These are phyloP conservation scores for Solanum peruvianum DNA, from an alignment of 257 asterid species.

Conservation along the genomic window DNA sequence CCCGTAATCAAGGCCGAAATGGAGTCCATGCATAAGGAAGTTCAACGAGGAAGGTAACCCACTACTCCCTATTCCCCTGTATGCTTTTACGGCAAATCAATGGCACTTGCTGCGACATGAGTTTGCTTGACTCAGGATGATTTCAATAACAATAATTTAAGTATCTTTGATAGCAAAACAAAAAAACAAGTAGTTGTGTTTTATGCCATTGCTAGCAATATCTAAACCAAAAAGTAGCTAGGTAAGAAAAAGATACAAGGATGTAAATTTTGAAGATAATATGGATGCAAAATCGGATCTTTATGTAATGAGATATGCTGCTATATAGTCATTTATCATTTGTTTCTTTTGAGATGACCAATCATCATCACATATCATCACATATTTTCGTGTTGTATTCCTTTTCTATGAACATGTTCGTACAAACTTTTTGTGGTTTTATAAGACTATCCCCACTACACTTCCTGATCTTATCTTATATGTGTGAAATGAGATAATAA, in stretches of 20 bases:
- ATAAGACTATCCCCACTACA: neutral
- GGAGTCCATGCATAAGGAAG: conserved; percentile 37
- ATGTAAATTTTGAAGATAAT: neutral
- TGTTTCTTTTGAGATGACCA: neutral
- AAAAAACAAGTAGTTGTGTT: neutral
- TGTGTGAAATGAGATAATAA: neutral
- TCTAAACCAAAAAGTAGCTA: neutral
- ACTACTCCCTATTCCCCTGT: neutral
- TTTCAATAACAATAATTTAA: neutral
- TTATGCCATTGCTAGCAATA: neutral
- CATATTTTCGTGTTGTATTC: neutral
- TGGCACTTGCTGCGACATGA: neutral
- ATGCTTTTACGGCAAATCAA: neutral
- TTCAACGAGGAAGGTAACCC: conserved; percentile 68
- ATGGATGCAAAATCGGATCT: neutral
- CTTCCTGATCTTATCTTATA: neutral
- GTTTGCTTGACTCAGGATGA: neutral
- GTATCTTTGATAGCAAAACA: neutral
- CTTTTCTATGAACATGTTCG: neutral
- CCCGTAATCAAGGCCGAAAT: conserved; percentile 38
- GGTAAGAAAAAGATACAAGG: neutral
- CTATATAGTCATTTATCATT: neutral
- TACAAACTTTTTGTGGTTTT: neutral
- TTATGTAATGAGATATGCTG: neutral
- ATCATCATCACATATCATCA: neutral